A percentile compares a stretch with the other conserved stretches of the same genome.
phyloP scores from a whole-genome alignment of 2,329 filamentous ascomycete species.

The Alternaria brassicae region DNA sequence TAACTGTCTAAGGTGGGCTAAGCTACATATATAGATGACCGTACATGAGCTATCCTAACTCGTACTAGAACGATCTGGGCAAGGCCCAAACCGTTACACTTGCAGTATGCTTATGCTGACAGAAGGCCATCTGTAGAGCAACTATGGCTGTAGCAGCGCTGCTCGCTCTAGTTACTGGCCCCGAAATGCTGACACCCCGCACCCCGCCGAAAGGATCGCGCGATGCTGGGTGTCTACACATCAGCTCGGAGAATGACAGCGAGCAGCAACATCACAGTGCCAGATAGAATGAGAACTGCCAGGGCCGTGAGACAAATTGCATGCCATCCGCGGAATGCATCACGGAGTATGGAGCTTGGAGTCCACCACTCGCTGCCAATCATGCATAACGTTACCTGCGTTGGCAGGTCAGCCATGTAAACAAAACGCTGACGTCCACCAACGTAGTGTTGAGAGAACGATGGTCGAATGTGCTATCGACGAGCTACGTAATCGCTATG shows the following conservation, averaged over 20 bases:
- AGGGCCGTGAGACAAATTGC: not conserved
- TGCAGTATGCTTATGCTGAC: slow-evolving; percentile 4
- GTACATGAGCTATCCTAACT: too few species aligned
- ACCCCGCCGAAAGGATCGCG: not conserved
- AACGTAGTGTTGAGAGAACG: not conserved
- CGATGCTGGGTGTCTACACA: not conserved
- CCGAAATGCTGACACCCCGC: not conserved
- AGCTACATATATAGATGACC: too few species aligned
- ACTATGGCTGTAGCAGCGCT: not conserved
- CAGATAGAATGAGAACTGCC: not conserved
- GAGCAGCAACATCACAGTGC: not conserved
- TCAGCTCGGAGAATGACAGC: not conserved
- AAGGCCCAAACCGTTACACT: too few species aligned
- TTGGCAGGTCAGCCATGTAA: not conserved
- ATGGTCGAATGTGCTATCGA: not conserved
- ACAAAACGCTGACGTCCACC: not conserved
- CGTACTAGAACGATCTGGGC: too few species aligned
- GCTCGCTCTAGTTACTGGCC: not conserved
- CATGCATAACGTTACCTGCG: not conserved
- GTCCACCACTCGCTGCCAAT: not conserved
- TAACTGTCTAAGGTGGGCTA: too few species aligned
- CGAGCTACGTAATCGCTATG: not conserved
- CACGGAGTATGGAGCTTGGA: not conserved
- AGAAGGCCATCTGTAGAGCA: not conserved
- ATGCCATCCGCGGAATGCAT: not conserved